These are phyloP conservation scores for Rhizopus arrhizus DNA, from an alignment of 371 early-diverging fungal genomes.

Conservation along the genomic window DNA sequence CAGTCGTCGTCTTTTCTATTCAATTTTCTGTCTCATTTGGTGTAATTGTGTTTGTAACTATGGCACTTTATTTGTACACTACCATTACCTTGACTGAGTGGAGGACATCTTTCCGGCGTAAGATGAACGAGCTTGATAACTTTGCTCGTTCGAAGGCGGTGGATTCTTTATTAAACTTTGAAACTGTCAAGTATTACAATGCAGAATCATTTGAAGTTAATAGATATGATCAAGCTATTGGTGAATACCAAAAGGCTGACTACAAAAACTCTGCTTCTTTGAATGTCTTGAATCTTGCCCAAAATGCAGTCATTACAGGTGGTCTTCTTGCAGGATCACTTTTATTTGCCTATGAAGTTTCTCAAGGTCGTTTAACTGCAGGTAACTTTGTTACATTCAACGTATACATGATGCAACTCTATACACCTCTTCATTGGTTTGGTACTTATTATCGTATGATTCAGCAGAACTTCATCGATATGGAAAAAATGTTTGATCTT, in stretches of 20 bases:
- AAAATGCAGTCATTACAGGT: constrained; percentile 81
- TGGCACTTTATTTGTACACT: constrained; percentile 79
- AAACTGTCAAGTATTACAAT: constrained; percentile 91
- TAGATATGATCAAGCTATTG: constrained; percentile 75
- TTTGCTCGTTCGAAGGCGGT: constrained; percentile 78
- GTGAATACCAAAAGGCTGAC: constrained; percentile 82
- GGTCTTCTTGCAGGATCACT: constrained; percentile 80
- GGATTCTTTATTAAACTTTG: constrained; percentile 93
- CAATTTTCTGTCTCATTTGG: constrained; percentile 81
- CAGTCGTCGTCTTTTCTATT: constrained; percentile 70
- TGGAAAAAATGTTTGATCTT: constrained; percentile 91
- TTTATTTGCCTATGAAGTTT: constrained; percentile 78
- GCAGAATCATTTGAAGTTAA: constrained; percentile 79
- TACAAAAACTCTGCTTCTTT: constrained; percentile 70
- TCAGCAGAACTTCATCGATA: constrained; percentile 87
- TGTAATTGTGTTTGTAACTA: constrained; percentile 82
- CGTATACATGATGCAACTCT: constrained; percentile 82
- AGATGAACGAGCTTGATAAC: constrained; percentile 76
- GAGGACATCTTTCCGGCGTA: constrained; percentile 84
- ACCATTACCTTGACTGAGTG: constrained; percentile 91
- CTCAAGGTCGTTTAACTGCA: constrained; percentile 68
- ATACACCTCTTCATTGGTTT: constrained; percentile 60
- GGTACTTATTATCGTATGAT: constrained; percentile 63
- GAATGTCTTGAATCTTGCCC: constrained; percentile 79
- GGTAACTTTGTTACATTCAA: constrained; percentile 90